Evolutionary conservation across 352 stramenopile species (phyloP).

Genomic region (Pythium plurisporium): DNA sequence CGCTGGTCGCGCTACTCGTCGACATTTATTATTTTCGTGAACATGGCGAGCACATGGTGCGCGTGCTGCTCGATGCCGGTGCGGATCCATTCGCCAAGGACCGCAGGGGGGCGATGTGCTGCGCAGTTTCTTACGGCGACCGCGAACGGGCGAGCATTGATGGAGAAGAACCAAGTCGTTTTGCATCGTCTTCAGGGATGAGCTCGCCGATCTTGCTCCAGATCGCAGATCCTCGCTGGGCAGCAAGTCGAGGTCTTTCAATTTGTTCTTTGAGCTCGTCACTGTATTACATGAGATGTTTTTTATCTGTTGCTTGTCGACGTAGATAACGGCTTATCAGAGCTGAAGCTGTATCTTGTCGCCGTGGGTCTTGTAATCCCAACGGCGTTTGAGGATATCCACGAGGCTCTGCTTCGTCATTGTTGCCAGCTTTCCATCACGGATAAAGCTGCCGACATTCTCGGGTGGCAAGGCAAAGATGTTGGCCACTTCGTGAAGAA

Average conservation of each 20-base stretch:
- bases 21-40: no score
- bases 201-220: no score
- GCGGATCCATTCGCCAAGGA: not conserved
- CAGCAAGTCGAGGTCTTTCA: no score
- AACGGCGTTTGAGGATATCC: constrained; percentile 70
- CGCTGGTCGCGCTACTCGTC: not conserved
- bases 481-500: constrained; percentile 79
- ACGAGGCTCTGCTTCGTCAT: constrained; percentile 55
- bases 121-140: not conserved
- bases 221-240: no score
- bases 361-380: constrained; percentile 78
- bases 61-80: not conserved
- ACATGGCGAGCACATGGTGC: not conserved
- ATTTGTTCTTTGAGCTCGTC: no score
- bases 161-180: not conserved
- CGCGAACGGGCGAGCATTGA: not conserved
- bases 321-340: no score
- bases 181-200: no score
- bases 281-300: no score
- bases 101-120: no score
- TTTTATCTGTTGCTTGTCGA: not conserved
- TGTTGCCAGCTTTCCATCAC: constrained; percentile 61
- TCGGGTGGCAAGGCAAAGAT: constrained; percentile 74
- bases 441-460: constrained; percentile 72
- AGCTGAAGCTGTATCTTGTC: constrained; percentile 66